These are phyloP conservation scores for Clonostachys sp. DNA, from an alignment of 2,329 filamentous ascomycete species.

Conservation along the genomic window DNA sequence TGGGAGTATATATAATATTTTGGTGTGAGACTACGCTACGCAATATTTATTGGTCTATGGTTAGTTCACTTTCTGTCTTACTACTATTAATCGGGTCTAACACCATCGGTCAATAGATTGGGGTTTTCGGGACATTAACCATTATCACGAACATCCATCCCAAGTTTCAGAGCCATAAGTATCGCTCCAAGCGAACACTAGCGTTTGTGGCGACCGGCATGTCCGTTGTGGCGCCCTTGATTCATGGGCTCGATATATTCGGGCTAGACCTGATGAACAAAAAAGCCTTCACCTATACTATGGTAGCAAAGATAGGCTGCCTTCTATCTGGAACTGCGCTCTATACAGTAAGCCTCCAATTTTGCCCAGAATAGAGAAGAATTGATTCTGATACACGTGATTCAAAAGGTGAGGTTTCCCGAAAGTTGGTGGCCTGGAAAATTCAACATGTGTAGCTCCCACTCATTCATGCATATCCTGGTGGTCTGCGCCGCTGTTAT, in stretches of 20 bases:
- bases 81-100: too few species aligned
- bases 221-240: constrained; percentile 28
- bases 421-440: constrained; percentile 29
- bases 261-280: constrained; percentile 28
- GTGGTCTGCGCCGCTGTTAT: constrained; percentile 30
- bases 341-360: constrained; percentile 25
- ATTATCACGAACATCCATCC: constrained; percentile 26
- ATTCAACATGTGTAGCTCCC: constrained; percentile 38
- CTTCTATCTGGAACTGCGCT: constrained; percentile 26
- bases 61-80: constrained; percentile 9
- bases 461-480: constrained; percentile 38
- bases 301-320: constrained; percentile 26
- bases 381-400: not conserved
- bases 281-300: constrained; percentile 28
- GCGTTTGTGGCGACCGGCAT: constrained; percentile 30
- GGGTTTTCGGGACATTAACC: constrained; percentile 21
- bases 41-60: constrained; percentile 20
- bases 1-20: constrained; percentile 22
- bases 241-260: constrained; percentile 28
- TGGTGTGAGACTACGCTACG: too few species aligned
- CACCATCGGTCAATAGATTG: constrained; percentile 18
- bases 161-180: constrained; percentile 19
- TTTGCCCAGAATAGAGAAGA: not conserved
- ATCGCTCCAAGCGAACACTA: constrained; percentile 24
- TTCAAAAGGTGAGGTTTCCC: constrained; percentile 28